Evolutionary conservation across 1,139 yeast genomes (phyloP).

Genomic region (Debaryomycetaceae sp.): DNA sequence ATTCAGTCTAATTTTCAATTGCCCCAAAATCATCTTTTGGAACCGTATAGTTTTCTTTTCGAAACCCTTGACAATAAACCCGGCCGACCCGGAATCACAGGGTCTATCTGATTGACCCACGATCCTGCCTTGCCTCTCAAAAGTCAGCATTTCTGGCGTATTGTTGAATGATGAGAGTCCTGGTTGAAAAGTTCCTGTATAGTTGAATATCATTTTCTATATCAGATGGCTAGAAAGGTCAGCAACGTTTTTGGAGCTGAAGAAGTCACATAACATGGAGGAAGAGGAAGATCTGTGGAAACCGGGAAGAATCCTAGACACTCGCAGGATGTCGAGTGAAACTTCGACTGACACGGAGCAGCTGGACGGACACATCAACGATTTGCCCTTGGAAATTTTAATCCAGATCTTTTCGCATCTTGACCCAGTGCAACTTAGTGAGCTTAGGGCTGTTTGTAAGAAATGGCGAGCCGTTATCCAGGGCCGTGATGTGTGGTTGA

Average conservation of each 20-base stretch:
- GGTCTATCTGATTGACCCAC: no score
- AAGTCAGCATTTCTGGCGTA: no score
- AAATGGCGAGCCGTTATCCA: slow-evolving; percentile 49
- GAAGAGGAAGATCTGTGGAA: background rate
- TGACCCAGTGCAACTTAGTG: slow-evolving; percentile 52
- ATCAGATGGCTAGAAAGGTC: background rate
- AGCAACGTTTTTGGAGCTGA: background rate
- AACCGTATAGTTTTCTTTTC: no score
- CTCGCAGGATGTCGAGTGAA: background rate
- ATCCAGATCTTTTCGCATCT: slow-evolving; percentile 53
- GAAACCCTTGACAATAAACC: no score
- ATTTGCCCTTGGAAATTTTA: slow-evolving; percentile 57
- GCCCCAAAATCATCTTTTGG: no score
- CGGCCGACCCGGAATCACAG: no score
- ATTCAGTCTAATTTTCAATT: no score
- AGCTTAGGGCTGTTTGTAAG: slow-evolving; percentile 51
- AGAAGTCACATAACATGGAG: background rate
- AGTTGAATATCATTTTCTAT: background rate
- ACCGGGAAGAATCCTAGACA: no score
- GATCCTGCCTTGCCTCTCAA: no score
- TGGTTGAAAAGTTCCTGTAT: background rate
- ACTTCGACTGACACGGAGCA: background rate
- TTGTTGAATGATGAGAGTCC: no score
- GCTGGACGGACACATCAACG: slow-evolving; percentile 17
- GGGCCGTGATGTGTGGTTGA: slow-evolving; percentile 62